Percentiles rank a stretch among this genome's conserved stretches.
Evolutionary conservation across 1,284 basidiomycete species (phyloP).

Genomic region (Trichosporon sp.): DNA sequence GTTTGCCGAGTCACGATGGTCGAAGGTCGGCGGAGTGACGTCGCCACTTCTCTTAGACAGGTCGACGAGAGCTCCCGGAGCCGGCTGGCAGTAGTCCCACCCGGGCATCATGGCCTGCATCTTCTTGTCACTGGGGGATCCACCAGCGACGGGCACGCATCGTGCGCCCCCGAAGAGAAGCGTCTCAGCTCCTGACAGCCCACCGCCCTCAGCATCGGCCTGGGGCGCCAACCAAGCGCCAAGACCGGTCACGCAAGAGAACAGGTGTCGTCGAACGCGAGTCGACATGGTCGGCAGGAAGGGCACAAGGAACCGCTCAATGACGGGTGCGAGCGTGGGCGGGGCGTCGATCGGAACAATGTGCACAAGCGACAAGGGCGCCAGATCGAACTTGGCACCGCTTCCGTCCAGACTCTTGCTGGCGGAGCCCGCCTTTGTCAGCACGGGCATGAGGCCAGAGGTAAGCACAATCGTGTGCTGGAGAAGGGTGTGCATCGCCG

Average conservation of each 20-base stretch:
- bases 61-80: conserved; percentile 21
- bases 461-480: conserved; percentile 36
- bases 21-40: conserved; percentile 9
- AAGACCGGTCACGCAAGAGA: conserved; percentile 24
- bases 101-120: conserved; percentile 29
- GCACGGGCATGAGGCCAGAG: conserved; percentile 32
- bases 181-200: conserved; percentile 26
- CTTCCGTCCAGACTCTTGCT: background rate
- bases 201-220: conserved; percentile 13
- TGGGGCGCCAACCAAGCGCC: conserved; percentile 23
- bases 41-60: background rate
- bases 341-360: conserved; percentile 32
- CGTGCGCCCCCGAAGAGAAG: conserved; percentile 36
- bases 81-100: conserved; percentile 29
- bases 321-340: conserved; percentile 28
- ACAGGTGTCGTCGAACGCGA: conserved; percentile 23
- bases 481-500: conserved; percentile 35
- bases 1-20: conserved; percentile 10
- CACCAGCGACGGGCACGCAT: conserved; percentile 13
- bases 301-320: conserved; percentile 39
- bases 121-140: conserved; percentile 3
- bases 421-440: conserved; percentile 13
- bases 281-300: conserved; percentile 18
- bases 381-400: conserved; percentile 1
- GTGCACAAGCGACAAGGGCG: conserved; percentile 34